Conservation (phyloP, 2,329 filamentous ascomycete genomes). For the Alternaria angustiovoidea region DNA sequence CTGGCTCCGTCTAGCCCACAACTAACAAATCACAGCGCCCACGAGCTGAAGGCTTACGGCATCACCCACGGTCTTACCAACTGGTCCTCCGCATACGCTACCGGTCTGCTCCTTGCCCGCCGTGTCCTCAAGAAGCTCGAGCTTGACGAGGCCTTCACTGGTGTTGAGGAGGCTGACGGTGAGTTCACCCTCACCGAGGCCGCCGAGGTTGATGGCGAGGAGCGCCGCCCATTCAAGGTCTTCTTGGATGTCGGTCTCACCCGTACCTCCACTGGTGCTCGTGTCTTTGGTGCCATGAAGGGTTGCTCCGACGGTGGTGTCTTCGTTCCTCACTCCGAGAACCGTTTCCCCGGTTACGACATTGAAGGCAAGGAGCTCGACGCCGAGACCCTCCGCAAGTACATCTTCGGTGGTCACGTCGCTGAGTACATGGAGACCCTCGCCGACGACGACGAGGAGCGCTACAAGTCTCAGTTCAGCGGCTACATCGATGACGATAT, state of each 20-base stretch:
- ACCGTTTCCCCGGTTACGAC: slow-evolving; percentile 99
- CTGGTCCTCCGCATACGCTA: slow-evolving; percentile 98
- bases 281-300: slow-evolving; percentile 99
- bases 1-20: not conserved
- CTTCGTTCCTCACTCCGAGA: slow-evolving; percentile 97
- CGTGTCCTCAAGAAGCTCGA: slow-evolving; percentile 97
- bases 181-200: slow-evolving; percentile 97
- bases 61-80: slow-evolving; percentile 99
- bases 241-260: slow-evolving; percentile 97
- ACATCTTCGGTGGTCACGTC: slow-evolving; percentile 98
- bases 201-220: slow-evolving; percentile 86
- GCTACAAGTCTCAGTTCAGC: slow-evolving; percentile 97
- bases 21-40: slow-evolving; percentile 60
- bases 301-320: slow-evolving; percentile 98
- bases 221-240: slow-evolving; percentile 97
- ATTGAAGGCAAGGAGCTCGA: slow-evolving; percentile 98
- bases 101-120: slow-evolving; percentile 95
- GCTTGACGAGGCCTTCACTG: slow-evolving; percentile 88
- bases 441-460: slow-evolving; percentile 99
- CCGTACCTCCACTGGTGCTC: slow-evolving; percentile 97
- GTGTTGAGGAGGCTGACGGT: slow-evolving; percentile 96
- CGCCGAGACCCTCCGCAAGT: slow-evolving; percentile 94
- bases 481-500: slow-evolving; percentile 97
- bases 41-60: slow-evolving; percentile 98
- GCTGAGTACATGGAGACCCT: slow-evolving; percentile 99